Conservation (phyloP, 2,329 filamentous ascomycete species). For the Aureobasidium uvarum region DNA sequence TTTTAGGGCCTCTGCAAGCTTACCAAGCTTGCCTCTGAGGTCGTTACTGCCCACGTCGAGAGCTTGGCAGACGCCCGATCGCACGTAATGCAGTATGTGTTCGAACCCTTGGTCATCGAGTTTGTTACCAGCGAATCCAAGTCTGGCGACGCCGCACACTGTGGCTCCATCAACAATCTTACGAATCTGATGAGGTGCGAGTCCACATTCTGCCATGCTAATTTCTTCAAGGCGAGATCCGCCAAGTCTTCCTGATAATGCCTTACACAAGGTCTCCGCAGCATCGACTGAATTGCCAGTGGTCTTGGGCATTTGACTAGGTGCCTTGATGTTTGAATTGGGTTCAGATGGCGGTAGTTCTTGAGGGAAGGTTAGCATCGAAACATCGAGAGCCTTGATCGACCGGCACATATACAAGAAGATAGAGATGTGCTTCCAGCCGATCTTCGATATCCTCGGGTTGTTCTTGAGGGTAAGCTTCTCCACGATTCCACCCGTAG, state of each 20-base stretch:
- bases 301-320: constrained; percentile 28
- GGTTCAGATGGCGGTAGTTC: constrained; percentile 35
- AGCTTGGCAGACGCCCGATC: constrained; percentile 75
- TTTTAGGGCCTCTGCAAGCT: constrained; percentile 53
- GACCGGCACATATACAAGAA: constrained; percentile 90
- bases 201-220: constrained; percentile 74
- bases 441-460: constrained; percentile 73
- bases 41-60: constrained; percentile 88
- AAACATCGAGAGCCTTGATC: constrained; percentile 81
- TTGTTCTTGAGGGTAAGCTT: constrained; percentile 89
- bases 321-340: constrained; percentile 30
- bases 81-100: constrained; percentile 74
- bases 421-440: constrained; percentile 86
- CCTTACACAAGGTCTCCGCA: constrained; percentile 67
- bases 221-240: constrained; percentile 77
- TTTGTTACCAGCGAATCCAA: constrained; percentile 80
- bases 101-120: constrained; percentile 71
- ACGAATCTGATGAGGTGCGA: constrained; percentile 68
- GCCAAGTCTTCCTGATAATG: constrained; percentile 72
- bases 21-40: constrained; percentile 48
- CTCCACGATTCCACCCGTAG: constrained; percentile 72
- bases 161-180: constrained; percentile 79
- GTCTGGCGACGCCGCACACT: constrained; percentile 70
- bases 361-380: constrained; percentile 74
- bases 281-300: constrained; percentile 48